Evolutionary conservation across 2,329 filamentous ascomycete genomes (phyloP), one percentile per base, ranked within the genome.

Genomic region (Eutypa lata): DNA sequence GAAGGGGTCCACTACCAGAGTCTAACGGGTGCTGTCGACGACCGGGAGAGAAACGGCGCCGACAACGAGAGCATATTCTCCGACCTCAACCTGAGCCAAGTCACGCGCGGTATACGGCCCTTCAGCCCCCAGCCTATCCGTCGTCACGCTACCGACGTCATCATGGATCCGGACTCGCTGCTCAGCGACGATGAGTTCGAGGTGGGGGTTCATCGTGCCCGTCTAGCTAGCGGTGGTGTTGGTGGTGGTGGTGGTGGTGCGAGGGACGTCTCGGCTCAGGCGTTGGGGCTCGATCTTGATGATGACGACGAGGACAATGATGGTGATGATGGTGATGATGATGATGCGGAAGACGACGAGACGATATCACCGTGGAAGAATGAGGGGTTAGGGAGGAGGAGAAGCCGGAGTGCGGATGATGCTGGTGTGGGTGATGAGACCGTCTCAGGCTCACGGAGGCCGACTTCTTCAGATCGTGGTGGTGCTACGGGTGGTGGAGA

Each of bases 101-200:
- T 77, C 16, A 76, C 79, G 18, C 67, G 5, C 21, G 21, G 21
- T 21, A 45, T 45, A 5, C 18, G 83, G 31, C 83, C 83, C 0
- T 87, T 87, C 60, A 84, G 81, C 16, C 84, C 84, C 2, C 80
- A 82, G 61, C 82, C 71, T 13, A 66, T 69, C 53, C 61, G 67
- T n/a, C 55, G 66, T 47, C 56, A 56, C 31, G 45, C 60, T 16
- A 65, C 66, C 0, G 67, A 68, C 33, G 64, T 68, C 14, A 54
- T 68, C 11, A 63, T 67, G 61, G 67, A 68, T 16, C 66, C 67
- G n/a, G 67, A 68, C 31, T 70, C 60, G 37, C 53, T 57, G 54
- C 58, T 60, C 5, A 51, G 54, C 22, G 65, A 53, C 10, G 59
- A 61, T 6, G 53, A 54, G 13, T 28, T 45, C 22, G 22, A 19